Evolutionary conservation across 495 filamentous ascomycete species (phyloP).

Genomic region (Annulohypoxylon maeteangense): DNA sequence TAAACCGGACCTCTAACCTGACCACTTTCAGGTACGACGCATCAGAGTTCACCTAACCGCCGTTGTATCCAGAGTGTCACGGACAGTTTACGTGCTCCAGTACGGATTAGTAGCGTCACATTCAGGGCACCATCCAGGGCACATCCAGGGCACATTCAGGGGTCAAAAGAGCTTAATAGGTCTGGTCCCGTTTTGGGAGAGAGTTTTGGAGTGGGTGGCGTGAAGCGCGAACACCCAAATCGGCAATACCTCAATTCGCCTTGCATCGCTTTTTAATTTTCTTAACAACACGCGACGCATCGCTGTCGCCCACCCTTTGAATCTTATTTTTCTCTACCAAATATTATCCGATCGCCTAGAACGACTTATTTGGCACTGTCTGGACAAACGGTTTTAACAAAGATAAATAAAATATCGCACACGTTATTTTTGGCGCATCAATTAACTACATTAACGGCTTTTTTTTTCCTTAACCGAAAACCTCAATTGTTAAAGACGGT

Average conservation of each 20-base stretch:
- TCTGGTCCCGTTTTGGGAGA: conserved; percentile 26
- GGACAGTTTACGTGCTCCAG: conserved; percentile 15
- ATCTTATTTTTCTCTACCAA: background rate
- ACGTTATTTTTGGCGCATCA: conserved; percentile 5
- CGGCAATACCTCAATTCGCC: conserved; percentile 24
- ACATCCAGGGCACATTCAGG: conserved; percentile 35
- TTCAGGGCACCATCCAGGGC: conserved; percentile 25
- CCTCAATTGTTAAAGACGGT: background rate
- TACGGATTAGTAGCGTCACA: conserved; percentile 31
- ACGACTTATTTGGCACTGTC: background rate
- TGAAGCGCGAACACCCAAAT: conserved; percentile 36
- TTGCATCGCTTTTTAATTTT: conserved; percentile 17
- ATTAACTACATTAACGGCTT: conserved; percentile 11
- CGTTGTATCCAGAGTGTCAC: conserved; percentile 22
- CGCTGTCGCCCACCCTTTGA: conserved; percentile 3
- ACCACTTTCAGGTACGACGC: conserved; percentile 9
- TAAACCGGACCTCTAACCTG: conserved; percentile 5
- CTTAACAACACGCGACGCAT: conserved; percentile 32
- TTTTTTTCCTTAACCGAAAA: conserved; percentile 9
- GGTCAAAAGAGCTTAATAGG: conserved; percentile 40
- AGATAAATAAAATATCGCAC: conserved; percentile 9
- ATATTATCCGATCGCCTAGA: background rate
- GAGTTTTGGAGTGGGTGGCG: conserved; percentile 27
- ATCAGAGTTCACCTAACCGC: conserved; percentile 18
- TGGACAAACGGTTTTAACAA: background rate